A percentile compares a stretch with the other conserved stretches of the same genome.
Evolutionary conservation across 805 yeast genomes (phyloP).

Genomic region (Yamadazyma tumulicola): DNA sequence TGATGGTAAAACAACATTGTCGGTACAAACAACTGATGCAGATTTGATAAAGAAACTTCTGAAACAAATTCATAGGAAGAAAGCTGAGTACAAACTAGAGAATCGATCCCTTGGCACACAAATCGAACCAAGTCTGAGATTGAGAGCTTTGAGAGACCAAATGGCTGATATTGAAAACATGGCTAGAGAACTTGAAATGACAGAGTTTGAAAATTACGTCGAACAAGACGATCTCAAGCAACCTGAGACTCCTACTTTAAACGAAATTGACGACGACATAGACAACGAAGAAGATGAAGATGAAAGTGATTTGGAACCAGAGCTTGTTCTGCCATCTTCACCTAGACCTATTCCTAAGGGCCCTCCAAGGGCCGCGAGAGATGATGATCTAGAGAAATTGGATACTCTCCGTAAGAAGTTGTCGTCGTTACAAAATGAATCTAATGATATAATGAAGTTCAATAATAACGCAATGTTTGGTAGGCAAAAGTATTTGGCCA

Average conservation of each 20-base stretch:
- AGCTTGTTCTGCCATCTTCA: slow-evolving; percentile 7
- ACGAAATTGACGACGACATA: slow-evolving; percentile 6
- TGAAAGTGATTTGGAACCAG: slow-evolving; percentile 6
- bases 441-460: slow-evolving; percentile 71
- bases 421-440: slow-evolving; percentile 63
- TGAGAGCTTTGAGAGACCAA: slow-evolving; percentile 70
- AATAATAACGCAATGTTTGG: slow-evolving; percentile 58
- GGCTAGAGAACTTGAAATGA: slow-evolving; percentile 83
- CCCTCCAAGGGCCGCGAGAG: slow-evolving; percentile 38
- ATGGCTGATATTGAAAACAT: slow-evolving; percentile 83
- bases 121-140: slow-evolving; percentile 73
- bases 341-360: slow-evolving; percentile 11
- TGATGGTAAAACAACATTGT: slow-evolving; percentile 35
- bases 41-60: slow-evolving; percentile 40
- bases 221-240: slow-evolving; percentile 1
- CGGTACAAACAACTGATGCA: slow-evolving; percentile 30
- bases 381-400: slow-evolving; percentile 55
- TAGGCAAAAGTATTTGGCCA: slow-evolving; percentile 60
- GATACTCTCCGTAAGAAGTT: slow-evolving; percentile 54
- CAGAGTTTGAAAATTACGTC: slow-evolving; percentile 58
- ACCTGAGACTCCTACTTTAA: not conserved
- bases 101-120: slow-evolving; percentile 46
- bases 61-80: slow-evolving; percentile 44
- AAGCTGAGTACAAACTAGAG: slow-evolving; percentile 45
- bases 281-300: slow-evolving; percentile 13